Base-by-base conservation (phyloP, 495 filamentous ascomycete genomes). In the Daldinia concentrica region DNA sequence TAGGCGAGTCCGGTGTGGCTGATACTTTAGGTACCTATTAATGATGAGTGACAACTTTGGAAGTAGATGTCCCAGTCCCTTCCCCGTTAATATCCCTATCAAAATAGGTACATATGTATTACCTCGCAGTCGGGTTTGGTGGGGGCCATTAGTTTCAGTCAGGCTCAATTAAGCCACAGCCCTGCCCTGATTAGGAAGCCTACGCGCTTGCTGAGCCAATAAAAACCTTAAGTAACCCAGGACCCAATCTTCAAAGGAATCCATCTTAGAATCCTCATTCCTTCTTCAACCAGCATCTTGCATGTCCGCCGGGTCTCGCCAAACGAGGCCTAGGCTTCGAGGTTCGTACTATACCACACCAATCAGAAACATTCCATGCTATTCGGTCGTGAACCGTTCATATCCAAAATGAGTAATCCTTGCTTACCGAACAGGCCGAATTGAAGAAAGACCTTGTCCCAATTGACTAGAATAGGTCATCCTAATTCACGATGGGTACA, bases 151-250 rank as follows among this genome's bases (percentile, higher is more conserved):
- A 55, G 62, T 71, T 71, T 67, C 69, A 66, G 58, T 51, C 26
- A 43, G 48, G 15, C 27, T 58, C 57, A 17, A 45, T 68, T 68
- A 52, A 68, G 65, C 65, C 65, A 73, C 60, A 72, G 30, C 27
- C 56, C 26, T 48, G 15, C 55, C 61, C 58, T 15, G 19, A 69
- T 66, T 59, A 36, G 57, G 66, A 68, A 68, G 30, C 26, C 36
- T 48, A 41, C 58, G 66, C 71, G 71, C 71, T 66, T 73, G 48
- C 12, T 29, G 60, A 41, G 34, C 71, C 71, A 73, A 73, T 73
- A 48, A 73, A 51, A 73, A 69, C 24, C 34, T 69, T 69, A 73
- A 69, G 64, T 34, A 24, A 24, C 32, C 66, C 70, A 52, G 29
- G 37, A 58, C 22, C 17, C 26, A 68, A 68, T 64, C 61, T 68